Evolutionary conservation across 2,329 filamentous ascomycete genomes (phyloP).

Genomic region (Ceratocystis papillata): DNA sequence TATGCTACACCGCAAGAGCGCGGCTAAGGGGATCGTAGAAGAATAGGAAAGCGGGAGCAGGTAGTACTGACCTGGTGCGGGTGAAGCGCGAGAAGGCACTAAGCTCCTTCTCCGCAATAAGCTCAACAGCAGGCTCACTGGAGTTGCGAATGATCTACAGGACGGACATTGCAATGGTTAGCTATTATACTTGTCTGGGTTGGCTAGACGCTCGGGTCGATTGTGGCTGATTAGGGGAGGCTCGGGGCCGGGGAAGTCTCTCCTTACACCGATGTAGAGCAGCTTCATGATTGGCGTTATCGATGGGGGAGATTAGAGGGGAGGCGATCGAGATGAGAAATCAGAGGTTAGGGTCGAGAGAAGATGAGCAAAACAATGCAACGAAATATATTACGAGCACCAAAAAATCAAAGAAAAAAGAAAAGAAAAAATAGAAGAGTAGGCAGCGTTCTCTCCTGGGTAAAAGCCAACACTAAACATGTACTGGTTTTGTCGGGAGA

Average conservation of each 20-base stretch:
- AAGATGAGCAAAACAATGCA: neutral
- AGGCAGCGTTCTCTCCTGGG: neutral
- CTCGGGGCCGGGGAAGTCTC: neutral
- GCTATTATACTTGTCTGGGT: neutral
- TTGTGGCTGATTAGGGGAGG: neutral
- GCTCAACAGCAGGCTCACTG: slow-evolving; percentile 61
- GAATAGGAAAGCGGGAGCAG: neutral
- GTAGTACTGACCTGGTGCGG: slow-evolving; percentile 48
- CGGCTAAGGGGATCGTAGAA: neutral
- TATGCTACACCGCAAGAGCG: neutral
- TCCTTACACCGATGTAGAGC: slow-evolving; percentile 68
- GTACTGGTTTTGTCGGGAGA: neutral
- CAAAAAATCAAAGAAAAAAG: slow-evolving; percentile 1
- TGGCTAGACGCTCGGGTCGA: neutral
- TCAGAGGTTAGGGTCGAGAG: neutral
- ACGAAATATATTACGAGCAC: slow-evolving; percentile 2
- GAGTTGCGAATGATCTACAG: slow-evolving; percentile 70
- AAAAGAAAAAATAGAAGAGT: neutral
- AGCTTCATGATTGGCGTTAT: slow-evolving; percentile 58
- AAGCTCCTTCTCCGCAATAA: slow-evolving; percentile 67
- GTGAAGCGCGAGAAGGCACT: slow-evolving; percentile 73
- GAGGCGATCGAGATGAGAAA: neutral
- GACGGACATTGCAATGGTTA: neutral
- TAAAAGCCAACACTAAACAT: neutral
- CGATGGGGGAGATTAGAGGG: neutral